phyloP scores from a whole-genome alignment of 768 basidiomycete genomes.

The Suillus cothurnatus region DNA sequence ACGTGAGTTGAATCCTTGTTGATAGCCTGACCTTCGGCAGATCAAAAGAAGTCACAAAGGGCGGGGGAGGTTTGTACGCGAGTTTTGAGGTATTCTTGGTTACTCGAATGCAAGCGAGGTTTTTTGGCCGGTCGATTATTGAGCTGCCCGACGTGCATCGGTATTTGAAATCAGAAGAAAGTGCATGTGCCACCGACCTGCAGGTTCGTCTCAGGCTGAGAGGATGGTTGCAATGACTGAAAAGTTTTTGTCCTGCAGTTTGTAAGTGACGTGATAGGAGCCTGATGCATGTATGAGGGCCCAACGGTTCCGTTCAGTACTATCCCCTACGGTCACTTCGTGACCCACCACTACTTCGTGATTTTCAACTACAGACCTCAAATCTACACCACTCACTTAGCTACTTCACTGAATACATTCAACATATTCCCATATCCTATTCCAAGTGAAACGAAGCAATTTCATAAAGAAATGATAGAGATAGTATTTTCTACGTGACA shows the following conservation, averaged over 20 bases:
- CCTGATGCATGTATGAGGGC: background rate
- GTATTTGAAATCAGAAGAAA: background rate
- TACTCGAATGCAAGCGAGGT: slow-evolving; percentile 21
- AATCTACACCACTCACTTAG: no score
- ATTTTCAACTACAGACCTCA: no score
- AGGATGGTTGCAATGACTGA: background rate
- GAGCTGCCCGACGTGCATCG: background rate
- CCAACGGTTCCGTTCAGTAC: no score
- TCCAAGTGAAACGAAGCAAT: no score
- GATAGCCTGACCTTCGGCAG: background rate
- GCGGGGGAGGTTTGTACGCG: slow-evolving; percentile 17
- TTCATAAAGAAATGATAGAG: no score
- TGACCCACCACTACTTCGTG: no score
- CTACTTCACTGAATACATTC: no score
- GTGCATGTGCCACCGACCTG: background rate
- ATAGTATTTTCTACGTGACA: no score
- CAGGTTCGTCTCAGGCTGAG: background rate
- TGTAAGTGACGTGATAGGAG: background rate
- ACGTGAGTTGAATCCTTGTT: background rate
- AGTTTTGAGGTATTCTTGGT: slow-evolving; percentile 24
- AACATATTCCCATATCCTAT: no score
- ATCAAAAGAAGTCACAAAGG: slow-evolving; percentile 33
- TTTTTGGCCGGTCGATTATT: slow-evolving; percentile 11
- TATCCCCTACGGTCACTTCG: no score
- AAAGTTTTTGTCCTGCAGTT: background rate